phyloP scores from a whole-genome alignment of 169 alveolate species.

The Babesia bigemina region DNA sequence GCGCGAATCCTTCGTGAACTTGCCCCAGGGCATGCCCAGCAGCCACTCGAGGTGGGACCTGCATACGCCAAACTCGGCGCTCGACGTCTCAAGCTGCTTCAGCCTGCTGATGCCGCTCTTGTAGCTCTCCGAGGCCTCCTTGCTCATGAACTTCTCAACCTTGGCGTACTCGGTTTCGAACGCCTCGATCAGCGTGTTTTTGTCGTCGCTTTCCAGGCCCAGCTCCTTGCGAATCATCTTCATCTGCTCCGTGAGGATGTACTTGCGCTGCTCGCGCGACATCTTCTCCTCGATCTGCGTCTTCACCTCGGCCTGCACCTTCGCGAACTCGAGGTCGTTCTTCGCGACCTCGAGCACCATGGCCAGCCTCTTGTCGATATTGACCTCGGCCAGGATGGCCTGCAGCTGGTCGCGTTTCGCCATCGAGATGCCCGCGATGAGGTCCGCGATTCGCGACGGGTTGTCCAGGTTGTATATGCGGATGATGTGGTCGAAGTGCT shows the following conservation, averaged over 20 bases:
- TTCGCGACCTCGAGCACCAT: slow-evolving; percentile 80
- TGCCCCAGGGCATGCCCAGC: slow-evolving; percentile 83
- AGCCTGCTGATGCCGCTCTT: slow-evolving; percentile 60
- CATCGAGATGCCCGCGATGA: slow-evolving; percentile 81
- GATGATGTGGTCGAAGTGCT: slow-evolving; percentile 80
- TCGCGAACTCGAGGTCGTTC: slow-evolving; percentile 80
- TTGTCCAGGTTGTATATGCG: slow-evolving; percentile 79
- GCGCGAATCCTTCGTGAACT: slow-evolving; percentile 69
- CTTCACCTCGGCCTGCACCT: slow-evolving; percentile 74
- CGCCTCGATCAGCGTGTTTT: slow-evolving; percentile 68
- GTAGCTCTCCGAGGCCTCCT: slow-evolving; percentile 45
- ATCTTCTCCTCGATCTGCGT: slow-evolving; percentile 77
- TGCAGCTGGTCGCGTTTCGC: slow-evolving; percentile 80
- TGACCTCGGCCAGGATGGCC: slow-evolving; percentile 74
- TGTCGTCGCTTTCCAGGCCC: slow-evolving; percentile 83
- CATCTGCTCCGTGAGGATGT: slow-evolving; percentile 78
- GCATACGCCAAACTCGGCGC: slow-evolving; percentile 77
- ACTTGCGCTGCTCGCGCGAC: slow-evolving; percentile 79
- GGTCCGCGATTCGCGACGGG: slow-evolving; percentile 80
- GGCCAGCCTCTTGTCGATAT: slow-evolving; percentile 74
- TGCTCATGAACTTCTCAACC: slow-evolving; percentile 36
- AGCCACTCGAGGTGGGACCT: slow-evolving; percentile 84
- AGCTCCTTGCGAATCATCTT: slow-evolving; percentile 80
- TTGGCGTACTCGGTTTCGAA: slow-evolving; percentile 41
- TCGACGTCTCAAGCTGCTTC: slow-evolving; percentile 71